These are phyloP conservation scores for Malassezia sp. DNA, from an alignment of 1,284 basidiomycete genomes.

Conservation along the genomic window DNA sequence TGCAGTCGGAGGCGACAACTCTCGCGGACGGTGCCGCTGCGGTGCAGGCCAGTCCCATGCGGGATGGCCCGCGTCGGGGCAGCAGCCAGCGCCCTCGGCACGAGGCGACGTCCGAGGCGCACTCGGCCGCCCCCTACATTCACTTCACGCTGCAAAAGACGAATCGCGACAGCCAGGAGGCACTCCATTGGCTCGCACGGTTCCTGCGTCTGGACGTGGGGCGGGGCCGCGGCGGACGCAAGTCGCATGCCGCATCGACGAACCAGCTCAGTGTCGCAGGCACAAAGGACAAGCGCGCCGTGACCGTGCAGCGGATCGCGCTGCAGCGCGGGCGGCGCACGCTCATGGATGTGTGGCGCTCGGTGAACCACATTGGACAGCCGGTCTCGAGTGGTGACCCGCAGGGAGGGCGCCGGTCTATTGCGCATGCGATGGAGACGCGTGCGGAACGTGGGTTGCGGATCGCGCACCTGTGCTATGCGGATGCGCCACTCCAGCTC, in stretches of 20 bases:
- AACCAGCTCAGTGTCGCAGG: constrained; percentile 74
- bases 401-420: constrained; percentile 14
- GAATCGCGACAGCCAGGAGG: constrained; percentile 93
- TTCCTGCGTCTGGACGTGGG: constrained; percentile 47
- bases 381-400: constrained; percentile 6
- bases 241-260: background rate
- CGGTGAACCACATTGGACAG: constrained; percentile 48
- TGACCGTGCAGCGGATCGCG: constrained; percentile 84
- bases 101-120: constrained; percentile 50
- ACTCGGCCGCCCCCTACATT: constrained; percentile 60
- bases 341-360: constrained; percentile 68
- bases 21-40: constrained; percentile 46
- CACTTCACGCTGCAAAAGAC: constrained; percentile 96
- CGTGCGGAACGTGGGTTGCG: constrained; percentile 58
- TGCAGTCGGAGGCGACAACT: constrained; percentile 62
- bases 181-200: constrained; percentile 61
- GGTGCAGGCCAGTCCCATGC: constrained; percentile 15
- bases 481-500: constrained; percentile 67
- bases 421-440: constrained; percentile 16
- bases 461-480: constrained; percentile 76
- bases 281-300: constrained; percentile 95
- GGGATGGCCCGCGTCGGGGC: constrained; percentile 6
- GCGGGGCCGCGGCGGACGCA: constrained; percentile 12
- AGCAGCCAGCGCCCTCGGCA: background rate
- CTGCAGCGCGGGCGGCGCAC: constrained; percentile 67